Evolutionary conservation across 2,329 filamentous ascomycete genomes (phyloP).

Genomic region (Sphaerulina musiva): DNA sequence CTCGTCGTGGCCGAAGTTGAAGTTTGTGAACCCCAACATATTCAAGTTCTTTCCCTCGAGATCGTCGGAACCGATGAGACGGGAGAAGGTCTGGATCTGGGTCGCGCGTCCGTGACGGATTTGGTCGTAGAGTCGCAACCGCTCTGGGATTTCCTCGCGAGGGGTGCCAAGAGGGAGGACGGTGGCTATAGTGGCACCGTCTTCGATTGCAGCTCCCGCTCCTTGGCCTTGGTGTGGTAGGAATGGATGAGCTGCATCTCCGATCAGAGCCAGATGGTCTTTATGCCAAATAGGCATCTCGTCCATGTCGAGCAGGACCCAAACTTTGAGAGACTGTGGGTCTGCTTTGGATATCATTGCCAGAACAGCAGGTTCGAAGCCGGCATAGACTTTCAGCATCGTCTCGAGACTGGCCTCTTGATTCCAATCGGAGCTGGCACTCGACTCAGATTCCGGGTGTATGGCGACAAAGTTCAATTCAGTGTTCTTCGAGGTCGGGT

Average conservation of each 20-base stretch:
- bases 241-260: constrained; percentile 64
- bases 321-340: constrained; percentile 45
- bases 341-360: constrained; percentile 38
- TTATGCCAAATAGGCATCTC: constrained; percentile 51
- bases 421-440: constrained; percentile 32
- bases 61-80: constrained; percentile 42
- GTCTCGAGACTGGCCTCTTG: constrained; percentile 34
- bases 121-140: constrained; percentile 53
- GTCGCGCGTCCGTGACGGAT: constrained; percentile 54
- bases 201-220: constrained; percentile 60
- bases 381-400: constrained; percentile 38
- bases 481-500: constrained; percentile 43
- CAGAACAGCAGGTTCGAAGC: constrained; percentile 34
- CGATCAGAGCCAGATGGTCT: constrained; percentile 51
- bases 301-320: constrained; percentile 58
- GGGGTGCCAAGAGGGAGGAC: constrained; percentile 47
- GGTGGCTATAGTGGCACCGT: constrained; percentile 53
- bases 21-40: constrained; percentile 21
- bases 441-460: constrained; percentile 32
- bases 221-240: constrained; percentile 57
- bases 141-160: constrained; percentile 45
- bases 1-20: constrained; percentile 44
- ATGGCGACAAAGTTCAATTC: constrained; percentile 44
- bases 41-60: constrained; percentile 12
- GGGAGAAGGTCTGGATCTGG: constrained; percentile 52